Evolutionary conservation across 2,329 filamentous ascomycete species (phyloP).

Genomic region (Ophiostoma ulmi): DNA sequence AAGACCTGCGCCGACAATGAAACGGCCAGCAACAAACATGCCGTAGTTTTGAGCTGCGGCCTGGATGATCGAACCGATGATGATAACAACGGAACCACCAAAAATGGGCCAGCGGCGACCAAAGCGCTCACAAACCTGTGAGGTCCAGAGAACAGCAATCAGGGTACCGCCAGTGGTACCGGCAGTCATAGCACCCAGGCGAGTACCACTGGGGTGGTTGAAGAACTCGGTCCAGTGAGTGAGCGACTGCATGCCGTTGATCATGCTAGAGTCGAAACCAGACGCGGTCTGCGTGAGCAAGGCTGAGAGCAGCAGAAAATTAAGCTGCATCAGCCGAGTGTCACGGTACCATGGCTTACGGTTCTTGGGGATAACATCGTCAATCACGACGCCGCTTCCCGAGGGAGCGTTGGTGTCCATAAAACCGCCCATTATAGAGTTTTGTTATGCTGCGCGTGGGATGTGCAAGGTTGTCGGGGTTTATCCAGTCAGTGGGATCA

Average conservation of each 20-base stretch:
- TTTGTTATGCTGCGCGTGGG: constrained; percentile 38
- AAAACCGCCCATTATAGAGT: constrained; percentile 67
- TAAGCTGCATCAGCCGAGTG: constrained; percentile 32
- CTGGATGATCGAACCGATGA: constrained; percentile 67
- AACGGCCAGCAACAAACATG: constrained; percentile 66
- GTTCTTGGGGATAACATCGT: constrained; percentile 25
- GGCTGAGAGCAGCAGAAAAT: constrained; percentile 33
- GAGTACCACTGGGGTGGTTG: constrained; percentile 31
- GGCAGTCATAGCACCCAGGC: constrained; percentile 33
- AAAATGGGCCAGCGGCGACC: constrained; percentile 69
- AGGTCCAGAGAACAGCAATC: constrained; percentile 18
- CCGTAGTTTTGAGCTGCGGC: constrained; percentile 56
- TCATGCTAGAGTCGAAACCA: constrained; percentile 35
- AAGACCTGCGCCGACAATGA: constrained; percentile 61
- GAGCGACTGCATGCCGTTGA: constrained; percentile 36
- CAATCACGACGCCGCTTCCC: constrained; percentile 20
- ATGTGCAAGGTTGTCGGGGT: constrained; percentile 52
- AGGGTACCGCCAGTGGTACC: constrained; percentile 18
- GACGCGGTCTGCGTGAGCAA: constrained; percentile 34
- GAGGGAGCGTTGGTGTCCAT: constrained; percentile 50
- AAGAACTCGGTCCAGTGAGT: constrained; percentile 34
- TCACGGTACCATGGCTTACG: constrained; percentile 29
- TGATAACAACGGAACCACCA: constrained; percentile 65
- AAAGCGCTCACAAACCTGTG: constrained; percentile 47
- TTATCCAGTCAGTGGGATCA: not conserved